Evolutionary conservation across 345 rosid genomes (phyloP).

Genomic region (Brassica incana): DNA sequence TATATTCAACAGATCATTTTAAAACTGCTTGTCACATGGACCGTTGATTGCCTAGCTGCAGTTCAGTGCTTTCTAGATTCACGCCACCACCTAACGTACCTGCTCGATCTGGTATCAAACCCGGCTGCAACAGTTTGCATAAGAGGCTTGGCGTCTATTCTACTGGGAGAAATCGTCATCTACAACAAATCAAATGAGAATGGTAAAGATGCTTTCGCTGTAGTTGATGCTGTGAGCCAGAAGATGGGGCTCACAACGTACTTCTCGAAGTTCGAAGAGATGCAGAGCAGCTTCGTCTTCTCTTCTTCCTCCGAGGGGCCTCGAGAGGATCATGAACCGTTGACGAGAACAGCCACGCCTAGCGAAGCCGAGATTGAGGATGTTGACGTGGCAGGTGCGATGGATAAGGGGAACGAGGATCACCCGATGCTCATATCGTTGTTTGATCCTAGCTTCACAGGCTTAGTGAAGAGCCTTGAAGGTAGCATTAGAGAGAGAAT

Average conservation of each 20-base stretch:
- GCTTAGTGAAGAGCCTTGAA: slow-evolving; percentile 62
- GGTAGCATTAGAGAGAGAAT: slow-evolving; percentile 63
- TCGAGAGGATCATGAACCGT: slow-evolving; percentile 51
- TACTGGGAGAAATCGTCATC: slow-evolving; percentile 81
- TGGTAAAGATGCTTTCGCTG: slow-evolving; percentile 74
- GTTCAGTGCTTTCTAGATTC: slow-evolving; percentile 87
- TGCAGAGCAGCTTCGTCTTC: slow-evolving; percentile 77
- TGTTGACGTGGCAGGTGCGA: slow-evolving; percentile 48
- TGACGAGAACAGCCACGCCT: slow-evolving; percentile 79
- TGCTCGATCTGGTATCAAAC: slow-evolving; percentile 74
- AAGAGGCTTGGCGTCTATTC: slow-evolving; percentile 77
- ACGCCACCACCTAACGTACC: slow-evolving; percentile 75
- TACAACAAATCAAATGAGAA: slow-evolving; percentile 68
- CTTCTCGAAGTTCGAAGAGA: slow-evolving; percentile 82
- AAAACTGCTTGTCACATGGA: slow-evolving; percentile 91
- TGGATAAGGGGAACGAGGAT: slow-evolving; percentile 62
- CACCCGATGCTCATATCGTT: slow-evolving; percentile 61
- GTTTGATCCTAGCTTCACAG: slow-evolving; percentile 58
- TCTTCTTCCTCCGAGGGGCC: slow-evolving; percentile 59
- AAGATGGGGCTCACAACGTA: slow-evolving; percentile 82
- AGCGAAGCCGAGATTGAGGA: slow-evolving; percentile 84
- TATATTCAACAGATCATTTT: slow-evolving; percentile 77
- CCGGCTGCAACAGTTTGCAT: slow-evolving; percentile 64
- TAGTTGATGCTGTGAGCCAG: slow-evolving; percentile 87
- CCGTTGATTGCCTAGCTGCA: slow-evolving; percentile 75